Evolutionary conservation across 192 early-diverging fungal genomes (phyloP).

Genomic region (Bifiguratus adelaidae): DNA sequence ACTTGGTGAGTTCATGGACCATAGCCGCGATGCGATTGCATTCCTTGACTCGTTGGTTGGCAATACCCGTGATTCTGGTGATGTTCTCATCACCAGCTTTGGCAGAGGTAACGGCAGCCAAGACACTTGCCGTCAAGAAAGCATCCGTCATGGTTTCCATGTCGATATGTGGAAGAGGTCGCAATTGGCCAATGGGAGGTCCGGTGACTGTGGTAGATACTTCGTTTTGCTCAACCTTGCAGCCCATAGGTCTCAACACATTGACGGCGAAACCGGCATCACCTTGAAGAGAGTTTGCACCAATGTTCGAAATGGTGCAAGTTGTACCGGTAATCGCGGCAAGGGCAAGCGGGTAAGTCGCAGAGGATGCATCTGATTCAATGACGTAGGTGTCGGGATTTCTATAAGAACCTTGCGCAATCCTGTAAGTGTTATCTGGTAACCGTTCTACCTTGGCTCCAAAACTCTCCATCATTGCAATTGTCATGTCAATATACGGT

Average conservation of each 20-base stretch:
- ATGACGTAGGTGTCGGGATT: slow-evolving; percentile 82
- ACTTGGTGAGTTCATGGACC: slow-evolving; percentile 83
- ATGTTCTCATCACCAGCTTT: slow-evolving; percentile 35
- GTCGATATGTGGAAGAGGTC: slow-evolving; percentile 68
- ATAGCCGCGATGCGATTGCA: slow-evolving; percentile 97
- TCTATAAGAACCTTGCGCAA: slow-evolving; percentile 66
- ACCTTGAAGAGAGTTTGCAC: slow-evolving; percentile 84
- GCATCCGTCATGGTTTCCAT: slow-evolving; percentile 99
- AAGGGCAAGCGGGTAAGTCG: slow-evolving; percentile 94
- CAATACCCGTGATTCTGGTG: slow-evolving; percentile 88
- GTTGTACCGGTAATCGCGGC: slow-evolving; percentile 89
- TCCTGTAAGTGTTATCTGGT: slow-evolving; percentile 70
- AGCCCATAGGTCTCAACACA: slow-evolving; percentile 88
- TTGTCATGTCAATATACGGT: slow-evolving; percentile 99
- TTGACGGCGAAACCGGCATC: slow-evolving; percentile 86
- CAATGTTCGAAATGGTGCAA: slow-evolving; percentile 89
- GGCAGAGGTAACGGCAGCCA: slow-evolving; percentile 75
- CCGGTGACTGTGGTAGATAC: slow-evolving; percentile 86
- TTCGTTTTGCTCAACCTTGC: slow-evolving; percentile 78
- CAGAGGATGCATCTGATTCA: slow-evolving; percentile 94
- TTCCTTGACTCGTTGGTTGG: slow-evolving; percentile 97
- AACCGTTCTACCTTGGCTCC: slow-evolving; percentile 70
- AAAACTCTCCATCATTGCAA: slow-evolving; percentile 96
- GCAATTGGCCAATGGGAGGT: slow-evolving; percentile 58
- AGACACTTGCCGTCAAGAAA: slow-evolving; percentile 88